Base-by-base conservation (phyloP, 306 rosid genomes). In the Glycyrrhiza uralensis region DNA sequence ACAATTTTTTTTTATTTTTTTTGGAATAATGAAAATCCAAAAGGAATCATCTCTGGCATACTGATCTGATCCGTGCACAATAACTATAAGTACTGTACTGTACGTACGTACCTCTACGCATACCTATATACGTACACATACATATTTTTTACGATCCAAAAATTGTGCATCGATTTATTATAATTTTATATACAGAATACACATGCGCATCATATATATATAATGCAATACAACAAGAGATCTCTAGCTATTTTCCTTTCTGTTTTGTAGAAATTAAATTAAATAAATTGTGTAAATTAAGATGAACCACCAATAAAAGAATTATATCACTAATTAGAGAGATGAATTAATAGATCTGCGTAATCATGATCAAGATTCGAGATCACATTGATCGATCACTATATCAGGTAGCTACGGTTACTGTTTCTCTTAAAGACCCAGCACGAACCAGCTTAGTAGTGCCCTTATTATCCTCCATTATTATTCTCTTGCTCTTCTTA, bases 371-470 rank as follows among this genome's bases (percentile, higher is more conserved):
- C n/a, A n/a, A n/a, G n/a, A n/a, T n/a, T n/a, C n/a, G n/a, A n/a
- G n/a, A n/a, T 12, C 24, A 41, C 22, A 30, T 2, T 28, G 6
- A 32, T n/a, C 28, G 7, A 79, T 78, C 13, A 55, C 19, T 28
- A n/a, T 35, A 47, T 35, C 17, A 58, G 33, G 26, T 42, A 62
- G 54, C 60, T 49, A 46, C 9, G 17, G 23, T 57, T 18, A 50
- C 3, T 0, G 28, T 29, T 75, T 82, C 74, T 79, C 85, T 66
- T 0, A 72, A 24, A 47, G 92, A 79, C 29, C 59, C 80, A 23
- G 90, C 69, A 29, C 77, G 88, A 68, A 80, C 12, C 71, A 80
- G 20, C 12, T 61, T n/a, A n/a, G n/a, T 26, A 62, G 57, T 36
- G 9, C 6, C 39, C 3, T 58, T 67, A 17, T 79, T 61, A 13